Evolutionary conservation across 2,329 filamentous ascomycete genomes (phyloP).

Genomic region (Trichoderma sp.): DNA sequence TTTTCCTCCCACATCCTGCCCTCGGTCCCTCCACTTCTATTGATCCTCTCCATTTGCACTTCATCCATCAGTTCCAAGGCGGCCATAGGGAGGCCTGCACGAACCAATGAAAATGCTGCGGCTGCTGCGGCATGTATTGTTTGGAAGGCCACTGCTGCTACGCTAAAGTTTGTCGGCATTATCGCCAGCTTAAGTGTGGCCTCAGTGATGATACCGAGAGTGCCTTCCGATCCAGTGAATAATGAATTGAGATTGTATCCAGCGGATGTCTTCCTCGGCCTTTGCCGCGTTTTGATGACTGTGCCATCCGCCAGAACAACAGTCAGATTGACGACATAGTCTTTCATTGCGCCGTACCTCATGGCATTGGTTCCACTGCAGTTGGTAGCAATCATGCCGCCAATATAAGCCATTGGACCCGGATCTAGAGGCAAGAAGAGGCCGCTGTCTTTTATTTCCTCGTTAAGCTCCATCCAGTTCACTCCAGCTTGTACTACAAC

Average conservation of each 20-base stretch:
- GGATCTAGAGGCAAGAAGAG: conserved; percentile 74
- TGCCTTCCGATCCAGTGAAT: conserved; percentile 73
- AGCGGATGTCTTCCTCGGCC: conserved; percentile 70
- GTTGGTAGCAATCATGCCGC: conserved; percentile 68
- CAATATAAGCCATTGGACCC: conserved; percentile 61
- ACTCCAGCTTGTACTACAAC: conserved; percentile 71
- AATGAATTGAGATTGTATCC: conserved; percentile 72
- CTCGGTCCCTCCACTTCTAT: conserved; percentile 62
- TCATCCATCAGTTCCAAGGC: conserved; percentile 69
- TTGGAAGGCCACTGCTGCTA: conserved; percentile 66
- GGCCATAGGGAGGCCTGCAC: conserved; percentile 66
- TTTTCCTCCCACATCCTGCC: conserved; percentile 66
- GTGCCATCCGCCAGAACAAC: conserved; percentile 71
- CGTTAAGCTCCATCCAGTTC: conserved; percentile 69
- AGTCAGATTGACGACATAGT: conserved; percentile 73
- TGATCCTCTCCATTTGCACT: conserved; percentile 69
- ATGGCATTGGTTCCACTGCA: conserved; percentile 66
- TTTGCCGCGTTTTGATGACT: conserved; percentile 66
- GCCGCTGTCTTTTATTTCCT: conserved; percentile 62
- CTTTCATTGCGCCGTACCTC: conserved; percentile 75
- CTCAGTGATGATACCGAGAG: conserved; percentile 71
- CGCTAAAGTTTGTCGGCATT: conserved; percentile 64
- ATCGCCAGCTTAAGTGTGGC: conserved; percentile 69
- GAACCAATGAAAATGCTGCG: conserved; percentile 66
- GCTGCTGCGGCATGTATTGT: conserved; percentile 64